phyloP scores from a whole-genome alignment of 208 protist species.

The Wallacemonas sp. region DNA sequence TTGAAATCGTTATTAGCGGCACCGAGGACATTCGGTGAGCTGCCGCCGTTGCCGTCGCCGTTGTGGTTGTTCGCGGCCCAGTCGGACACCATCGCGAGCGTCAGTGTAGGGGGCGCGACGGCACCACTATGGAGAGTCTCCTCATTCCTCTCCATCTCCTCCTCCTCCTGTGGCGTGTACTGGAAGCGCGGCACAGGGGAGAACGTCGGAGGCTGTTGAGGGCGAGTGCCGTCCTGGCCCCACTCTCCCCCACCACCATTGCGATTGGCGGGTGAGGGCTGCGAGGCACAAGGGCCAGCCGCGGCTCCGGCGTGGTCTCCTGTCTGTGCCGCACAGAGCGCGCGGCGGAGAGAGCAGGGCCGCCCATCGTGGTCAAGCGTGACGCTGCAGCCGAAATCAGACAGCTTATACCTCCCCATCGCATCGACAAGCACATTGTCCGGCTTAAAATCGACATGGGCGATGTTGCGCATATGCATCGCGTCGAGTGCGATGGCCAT shows the following conservation, averaged over 20 bases:
- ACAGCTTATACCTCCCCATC: slow-evolving; percentile 77
- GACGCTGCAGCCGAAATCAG: slow-evolving; percentile 92
- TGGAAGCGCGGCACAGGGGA: not conserved
- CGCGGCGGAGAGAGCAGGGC: slow-evolving; percentile 24
- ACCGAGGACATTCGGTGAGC: not conserved
- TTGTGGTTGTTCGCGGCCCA: slow-evolving; percentile 3
- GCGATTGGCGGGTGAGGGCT: not conserved
- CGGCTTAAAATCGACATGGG: slow-evolving; percentile 93
- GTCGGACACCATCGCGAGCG: slow-evolving; percentile 7
- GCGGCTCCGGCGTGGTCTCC: too few species aligned
- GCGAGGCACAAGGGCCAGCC: too few species aligned
- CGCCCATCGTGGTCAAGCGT: slow-evolving; percentile 60
- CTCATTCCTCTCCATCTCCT: too few species aligned
- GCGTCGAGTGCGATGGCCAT: slow-evolving; percentile 87
- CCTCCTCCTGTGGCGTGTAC: not conserved
- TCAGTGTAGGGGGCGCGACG: not conserved
- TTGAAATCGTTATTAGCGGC: slow-evolving; percentile 21
- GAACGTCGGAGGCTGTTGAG: too few species aligned
- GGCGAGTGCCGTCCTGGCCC: too few species aligned
- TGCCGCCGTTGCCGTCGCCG: slow-evolving; percentile 2
- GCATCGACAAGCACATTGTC: slow-evolving; percentile 92
- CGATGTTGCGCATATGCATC: slow-evolving; percentile 78
- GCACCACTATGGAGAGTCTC: too few species aligned
- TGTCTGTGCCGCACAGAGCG: too few species aligned
- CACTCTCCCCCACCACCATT: not conserved